phyloP scores from a whole-genome alignment of 2,329 filamentous ascomycete species.

The Cladosporium velox region DNA sequence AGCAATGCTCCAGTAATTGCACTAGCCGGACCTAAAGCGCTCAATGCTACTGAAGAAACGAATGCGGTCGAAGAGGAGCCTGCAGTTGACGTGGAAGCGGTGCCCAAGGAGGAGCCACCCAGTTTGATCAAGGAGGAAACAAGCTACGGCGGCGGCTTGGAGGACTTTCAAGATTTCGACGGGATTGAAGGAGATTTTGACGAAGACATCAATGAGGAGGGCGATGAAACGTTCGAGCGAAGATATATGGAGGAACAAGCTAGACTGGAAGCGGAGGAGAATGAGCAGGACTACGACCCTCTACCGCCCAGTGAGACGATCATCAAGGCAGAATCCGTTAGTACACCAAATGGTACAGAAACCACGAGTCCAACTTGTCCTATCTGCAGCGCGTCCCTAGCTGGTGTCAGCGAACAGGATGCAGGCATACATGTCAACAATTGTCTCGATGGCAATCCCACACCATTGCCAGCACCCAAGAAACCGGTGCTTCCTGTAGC shows the following conservation, averaged over 20 bases:
- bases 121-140: conserved; percentile 51
- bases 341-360: conserved; percentile 24
- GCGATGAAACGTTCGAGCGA: conserved; percentile 54
- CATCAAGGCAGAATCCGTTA: conserved; percentile 15
- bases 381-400: conserved; percentile 70
- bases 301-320: conserved; percentile 27
- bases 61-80: not conserved
- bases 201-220: conserved; percentile 59
- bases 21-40: conserved; percentile 1
- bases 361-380: conserved; percentile 60
- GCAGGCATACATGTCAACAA: conserved; percentile 85
- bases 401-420: conserved; percentile 60
- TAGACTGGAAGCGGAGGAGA: conserved; percentile 54
- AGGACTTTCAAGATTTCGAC: conserved; percentile 55
- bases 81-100: not conserved
- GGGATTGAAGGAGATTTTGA: conserved; percentile 59
- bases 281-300: conserved; percentile 43
- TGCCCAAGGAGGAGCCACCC: conserved; percentile 22
- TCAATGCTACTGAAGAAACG: not conserved
- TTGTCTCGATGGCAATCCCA: conserved; percentile 81
- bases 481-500: conserved; percentile 22
- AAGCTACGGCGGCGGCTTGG: conserved; percentile 48
- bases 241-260: conserved; percentile 74
- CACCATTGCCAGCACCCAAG: conserved; percentile 51
- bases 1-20: conserved; percentile 13